phyloP scores from a whole-genome alignment of 2,329 filamentous ascomycete genomes.

The Aspergillus luchuensis region DNA sequence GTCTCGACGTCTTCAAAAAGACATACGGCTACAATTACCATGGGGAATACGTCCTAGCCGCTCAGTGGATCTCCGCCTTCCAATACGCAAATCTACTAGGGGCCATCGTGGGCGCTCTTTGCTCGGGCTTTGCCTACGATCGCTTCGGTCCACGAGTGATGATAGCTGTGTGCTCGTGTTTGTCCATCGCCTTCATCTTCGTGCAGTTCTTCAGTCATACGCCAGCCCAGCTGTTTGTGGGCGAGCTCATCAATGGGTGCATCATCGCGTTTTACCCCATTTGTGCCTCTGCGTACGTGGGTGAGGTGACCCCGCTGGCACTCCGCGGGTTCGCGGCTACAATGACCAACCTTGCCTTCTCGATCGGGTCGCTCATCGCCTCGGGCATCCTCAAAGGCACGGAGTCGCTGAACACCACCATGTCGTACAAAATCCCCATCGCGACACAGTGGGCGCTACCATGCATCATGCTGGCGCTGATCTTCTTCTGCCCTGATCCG shows the following conservation, averaged over 20 bases:
- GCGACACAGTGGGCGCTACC: conserved; percentile 30
- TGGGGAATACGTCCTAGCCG: conserved; percentile 28
- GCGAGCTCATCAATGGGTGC: conserved; percentile 63
- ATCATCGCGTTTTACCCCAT: conserved; percentile 64
- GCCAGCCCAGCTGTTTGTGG: conserved; percentile 58
- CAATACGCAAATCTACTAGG: conserved; percentile 31
- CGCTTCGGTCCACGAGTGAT: conserved; percentile 32
- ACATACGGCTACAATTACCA: conserved; percentile 31
- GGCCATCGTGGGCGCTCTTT: conserved; percentile 28
- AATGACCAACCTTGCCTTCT: conserved; percentile 34
- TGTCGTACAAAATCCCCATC: conserved; percentile 31
- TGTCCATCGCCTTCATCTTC: conserved; percentile 56
- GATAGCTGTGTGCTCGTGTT: conserved; percentile 27
- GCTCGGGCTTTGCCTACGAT: conserved; percentile 29
- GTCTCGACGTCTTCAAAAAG: conserved; percentile 30
- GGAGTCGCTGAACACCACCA: conserved; percentile 13
- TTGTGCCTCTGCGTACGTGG: conserved; percentile 48
- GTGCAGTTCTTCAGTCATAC: conserved; percentile 65
- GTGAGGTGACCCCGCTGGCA: conserved; percentile 34
- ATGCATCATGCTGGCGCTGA: conserved; percentile 22
- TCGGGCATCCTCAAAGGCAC: conserved; percentile 33
- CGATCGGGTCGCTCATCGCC: conserved; percentile 37
- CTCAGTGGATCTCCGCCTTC: conserved; percentile 32
- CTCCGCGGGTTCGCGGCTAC: conserved; percentile 34
- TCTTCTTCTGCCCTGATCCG: conserved; percentile 28